phyloP scores from a whole-genome alignment of 2,329 filamentous ascomycete species.

The Aureobasidium sp. region DNA sequence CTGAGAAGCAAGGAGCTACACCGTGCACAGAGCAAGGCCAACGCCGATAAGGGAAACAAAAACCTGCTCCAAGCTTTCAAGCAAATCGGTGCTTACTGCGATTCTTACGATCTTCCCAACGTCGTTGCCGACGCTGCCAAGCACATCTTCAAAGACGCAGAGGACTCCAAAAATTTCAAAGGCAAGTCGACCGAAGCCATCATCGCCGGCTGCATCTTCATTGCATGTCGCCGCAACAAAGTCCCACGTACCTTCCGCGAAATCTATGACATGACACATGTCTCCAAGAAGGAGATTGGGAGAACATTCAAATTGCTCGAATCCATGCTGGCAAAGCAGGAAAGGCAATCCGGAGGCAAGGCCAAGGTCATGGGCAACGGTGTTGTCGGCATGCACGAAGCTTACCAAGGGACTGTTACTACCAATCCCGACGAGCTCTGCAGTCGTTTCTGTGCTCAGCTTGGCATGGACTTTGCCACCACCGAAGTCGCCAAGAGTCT shows the following conservation, averaged over 20 bases:
- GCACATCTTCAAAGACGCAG: slow-evolving; percentile 88
- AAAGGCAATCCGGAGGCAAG: slow-evolving; percentile 44
- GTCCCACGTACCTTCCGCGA: slow-evolving; percentile 88
- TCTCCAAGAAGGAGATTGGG: slow-evolving; percentile 95
- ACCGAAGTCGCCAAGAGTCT: slow-evolving; percentile 73
- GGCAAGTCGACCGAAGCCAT: slow-evolving; percentile 91
- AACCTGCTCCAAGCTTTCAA: slow-evolving; percentile 72
- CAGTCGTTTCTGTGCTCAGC: slow-evolving; percentile 78
- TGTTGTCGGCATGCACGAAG: slow-evolving; percentile 21
- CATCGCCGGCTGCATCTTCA: slow-evolving; percentile 94
- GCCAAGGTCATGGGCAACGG: slow-evolving; percentile 32
- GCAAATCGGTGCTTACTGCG: slow-evolving; percentile 80
- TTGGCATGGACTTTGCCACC: slow-evolving; percentile 66
- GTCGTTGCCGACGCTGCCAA: slow-evolving; percentile 84
- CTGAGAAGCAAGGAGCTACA: slow-evolving; percentile 66
- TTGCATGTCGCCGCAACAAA: slow-evolving; percentile 84
- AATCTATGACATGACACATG: slow-evolving; percentile 85
- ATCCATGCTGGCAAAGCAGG: slow-evolving; percentile 71
- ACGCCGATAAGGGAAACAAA: slow-evolving; percentile 76
- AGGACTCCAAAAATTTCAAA: slow-evolving; percentile 89
- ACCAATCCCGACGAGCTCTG: slow-evolving; percentile 50
- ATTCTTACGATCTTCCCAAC: slow-evolving; percentile 72
- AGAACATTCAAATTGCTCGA: slow-evolving; percentile 90
- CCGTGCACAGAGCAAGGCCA: slow-evolving; percentile 74
- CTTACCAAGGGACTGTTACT: slow-evolving; percentile 18